These are phyloP conservation scores for Colletotrichum incanum DNA, from an alignment of 2,329 filamentous ascomycete genomes.

Conservation along the genomic window DNA sequence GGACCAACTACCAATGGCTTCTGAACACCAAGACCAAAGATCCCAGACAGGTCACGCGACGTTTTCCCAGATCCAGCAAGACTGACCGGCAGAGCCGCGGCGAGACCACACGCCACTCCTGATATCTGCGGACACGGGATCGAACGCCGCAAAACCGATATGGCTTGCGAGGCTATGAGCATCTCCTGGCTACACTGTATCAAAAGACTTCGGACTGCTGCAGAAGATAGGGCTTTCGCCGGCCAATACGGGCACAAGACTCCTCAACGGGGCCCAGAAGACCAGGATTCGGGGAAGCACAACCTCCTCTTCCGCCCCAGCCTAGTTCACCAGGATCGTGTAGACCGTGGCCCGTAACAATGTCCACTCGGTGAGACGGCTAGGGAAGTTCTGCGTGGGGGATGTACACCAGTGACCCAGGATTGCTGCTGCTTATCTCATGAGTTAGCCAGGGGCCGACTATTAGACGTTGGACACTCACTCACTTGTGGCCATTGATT, in stretches of 20 bases:
- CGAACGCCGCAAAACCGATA: background rate
- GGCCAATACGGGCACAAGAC: background rate
- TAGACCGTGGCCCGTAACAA: background rate
- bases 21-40: background rate
- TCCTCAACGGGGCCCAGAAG: background rate
- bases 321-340: background rate
- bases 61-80: background rate
- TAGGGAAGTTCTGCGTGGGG: conserved; percentile 13
- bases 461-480: too few relatives aligned
- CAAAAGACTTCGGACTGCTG: background rate
- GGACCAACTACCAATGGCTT: background rate
- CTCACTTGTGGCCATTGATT: background rate
- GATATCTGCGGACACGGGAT: background rate
- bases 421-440: conserved; percentile 28
- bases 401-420: background rate
- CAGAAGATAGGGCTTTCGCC: background rate
- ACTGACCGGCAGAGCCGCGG: background rate
- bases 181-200: background rate
- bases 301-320: background rate
- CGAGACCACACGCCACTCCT: background rate
- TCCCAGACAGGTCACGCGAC: background rate
- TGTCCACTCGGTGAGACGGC: conserved; percentile 1
- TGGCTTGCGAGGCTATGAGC: background rate
- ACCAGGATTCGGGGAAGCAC: conserved; percentile 4
- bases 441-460: too few relatives aligned